phyloP scores from a whole-genome alignment of 768 basidiomycete species.

The Hericium erinaceus region DNA sequence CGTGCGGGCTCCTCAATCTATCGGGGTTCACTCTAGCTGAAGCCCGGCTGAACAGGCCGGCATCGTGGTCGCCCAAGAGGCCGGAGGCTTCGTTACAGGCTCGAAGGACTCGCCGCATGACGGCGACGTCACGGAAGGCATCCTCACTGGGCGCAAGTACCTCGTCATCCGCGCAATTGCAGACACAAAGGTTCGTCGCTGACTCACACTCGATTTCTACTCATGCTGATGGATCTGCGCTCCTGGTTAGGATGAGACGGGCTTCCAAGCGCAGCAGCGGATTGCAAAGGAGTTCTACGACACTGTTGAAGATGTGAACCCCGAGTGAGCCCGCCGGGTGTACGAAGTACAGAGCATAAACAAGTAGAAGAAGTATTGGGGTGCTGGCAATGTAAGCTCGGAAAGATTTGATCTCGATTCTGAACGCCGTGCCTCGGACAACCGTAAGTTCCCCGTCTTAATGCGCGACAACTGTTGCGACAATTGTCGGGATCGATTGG shows the following conservation, averaged over 20 bases:
- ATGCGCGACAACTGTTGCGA: no score
- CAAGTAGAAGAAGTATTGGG: no score
- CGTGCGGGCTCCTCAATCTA: slow-evolving; percentile 15
- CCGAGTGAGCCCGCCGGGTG: slow-evolving; percentile 1
- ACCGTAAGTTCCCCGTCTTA: no score
- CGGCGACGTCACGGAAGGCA: slow-evolving; percentile 52
- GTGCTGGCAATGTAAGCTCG: no score
- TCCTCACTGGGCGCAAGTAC: slow-evolving; percentile 74
- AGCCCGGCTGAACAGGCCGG: slow-evolving; percentile 47
- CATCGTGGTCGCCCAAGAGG: slow-evolving; percentile 83
- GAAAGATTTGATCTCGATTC: no score
- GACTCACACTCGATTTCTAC: neutral
- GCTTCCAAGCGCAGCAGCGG: slow-evolving; percentile 62
- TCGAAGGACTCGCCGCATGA: slow-evolving; percentile 36
- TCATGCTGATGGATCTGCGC: slow-evolving; percentile 3
- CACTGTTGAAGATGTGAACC: slow-evolving; percentile 56
- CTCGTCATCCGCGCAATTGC: slow-evolving; percentile 66
- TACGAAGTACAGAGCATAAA: neutral
- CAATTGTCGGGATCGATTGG: no score
- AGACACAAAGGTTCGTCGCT: slow-evolving; percentile 39
- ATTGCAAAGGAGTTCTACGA: slow-evolving; percentile 82
- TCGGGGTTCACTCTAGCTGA: neutral
- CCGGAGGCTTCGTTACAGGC: slow-evolving; percentile 75
- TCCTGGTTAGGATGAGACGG: slow-evolving; percentile 42
- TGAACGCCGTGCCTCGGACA: no score